Base-by-base conservation (phyloP, 495 filamentous ascomycete genomes). In the Aspergillus diversus region DNA sequence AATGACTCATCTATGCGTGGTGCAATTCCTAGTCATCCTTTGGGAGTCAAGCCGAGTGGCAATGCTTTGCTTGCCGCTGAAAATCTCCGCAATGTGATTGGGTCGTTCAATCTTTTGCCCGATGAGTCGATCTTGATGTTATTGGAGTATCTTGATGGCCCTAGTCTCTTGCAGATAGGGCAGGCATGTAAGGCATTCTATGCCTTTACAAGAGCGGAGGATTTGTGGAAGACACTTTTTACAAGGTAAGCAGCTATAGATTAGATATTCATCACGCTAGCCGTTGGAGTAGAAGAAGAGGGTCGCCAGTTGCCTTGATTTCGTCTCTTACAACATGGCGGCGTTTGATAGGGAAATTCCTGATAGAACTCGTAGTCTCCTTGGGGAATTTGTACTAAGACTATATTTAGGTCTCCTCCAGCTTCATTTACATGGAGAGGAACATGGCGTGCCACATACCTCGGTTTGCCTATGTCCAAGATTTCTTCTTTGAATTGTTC, bases 161-260 rank as follows among this genome's bases (percentile, higher is more conserved):
- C 66, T 33, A 80, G 82, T 49, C 76, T 99, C 54, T 72, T 88
- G 57, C 72, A 79, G 5, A 72, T 97, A 31, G 92, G 92, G n/a
- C 83, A 83, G 53, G 90, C 94, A 5, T 97, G 95, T 78, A 92
- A 89, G 73, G 90, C 91, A 35, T 81, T 97, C 15, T 96, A 93
- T 80, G 95, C 93, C 7, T 95, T 93, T 72, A 89, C 89, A 47
- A 81, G 89, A 43, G 84, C 84, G 35, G 95, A 98, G 61, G 95
- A 99, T 63, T 73, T 98, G 32, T 99, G 95, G 95, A 95, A 95
- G 76, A 71, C 86, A 21, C 74, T 97, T 9, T 96, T 93, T 67
- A 81, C 96, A 64, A 82, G 86, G 95, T 99, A 89, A 84, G 92
- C 15, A 17, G 33, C 27, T 17, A 35, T 54, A 17, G 59, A 8